These are phyloP conservation scores for Anthoceros angustus DNA, from an alignment of 225 moss, liverwort and hornwort genomes.

Conservation along the genomic window DNA sequence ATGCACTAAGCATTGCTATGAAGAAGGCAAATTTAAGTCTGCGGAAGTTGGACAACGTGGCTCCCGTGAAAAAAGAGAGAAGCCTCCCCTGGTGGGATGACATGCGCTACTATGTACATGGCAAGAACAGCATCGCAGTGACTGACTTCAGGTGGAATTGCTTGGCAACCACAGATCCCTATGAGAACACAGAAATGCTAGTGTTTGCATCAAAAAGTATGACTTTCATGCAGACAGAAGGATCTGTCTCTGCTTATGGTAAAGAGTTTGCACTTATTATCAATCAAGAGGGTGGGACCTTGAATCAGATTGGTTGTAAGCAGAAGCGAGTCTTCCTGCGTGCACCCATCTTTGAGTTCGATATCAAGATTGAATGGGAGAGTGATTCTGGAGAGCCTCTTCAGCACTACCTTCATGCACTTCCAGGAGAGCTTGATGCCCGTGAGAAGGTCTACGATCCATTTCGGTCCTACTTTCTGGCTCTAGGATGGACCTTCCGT, in stretches of 20 bases:
- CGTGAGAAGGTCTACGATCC: constrained; percentile 64
- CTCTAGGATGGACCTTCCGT: constrained; percentile 68
- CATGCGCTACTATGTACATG: constrained; percentile 94
- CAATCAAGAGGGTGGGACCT: constrained; percentile 27
- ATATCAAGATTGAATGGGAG: constrained; percentile 88
- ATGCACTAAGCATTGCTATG: constrained; percentile 65
- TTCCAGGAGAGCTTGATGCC: constrained; percentile 54
- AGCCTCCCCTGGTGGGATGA: constrained; percentile 99
- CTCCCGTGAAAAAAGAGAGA: constrained; percentile 85
- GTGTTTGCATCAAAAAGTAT: constrained; percentile 53
- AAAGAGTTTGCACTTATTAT: constrained; percentile 46
- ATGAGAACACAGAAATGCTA: constrained; percentile 69
- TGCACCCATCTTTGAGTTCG: constrained; percentile 68
- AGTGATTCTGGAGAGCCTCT: constrained; percentile 79
- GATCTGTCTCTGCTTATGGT: constrained; percentile 66
- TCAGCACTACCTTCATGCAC: constrained; percentile 85
- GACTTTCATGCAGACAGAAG: constrained; percentile 68
- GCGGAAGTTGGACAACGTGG: constrained; percentile 41
- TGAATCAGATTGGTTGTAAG: constrained; percentile 19
- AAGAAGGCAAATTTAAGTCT: constrained; percentile 59
- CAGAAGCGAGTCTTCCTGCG: constrained; percentile 62
- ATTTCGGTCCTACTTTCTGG: constrained; percentile 77
- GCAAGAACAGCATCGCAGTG: constrained; percentile 58
- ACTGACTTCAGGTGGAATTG: constrained; percentile 65
- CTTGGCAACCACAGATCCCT: constrained; percentile 76